These are phyloP conservation scores for Fusarium camptoceras DNA, from an alignment of 2,329 filamentous ascomycete species.

Conservation along the genomic window DNA sequence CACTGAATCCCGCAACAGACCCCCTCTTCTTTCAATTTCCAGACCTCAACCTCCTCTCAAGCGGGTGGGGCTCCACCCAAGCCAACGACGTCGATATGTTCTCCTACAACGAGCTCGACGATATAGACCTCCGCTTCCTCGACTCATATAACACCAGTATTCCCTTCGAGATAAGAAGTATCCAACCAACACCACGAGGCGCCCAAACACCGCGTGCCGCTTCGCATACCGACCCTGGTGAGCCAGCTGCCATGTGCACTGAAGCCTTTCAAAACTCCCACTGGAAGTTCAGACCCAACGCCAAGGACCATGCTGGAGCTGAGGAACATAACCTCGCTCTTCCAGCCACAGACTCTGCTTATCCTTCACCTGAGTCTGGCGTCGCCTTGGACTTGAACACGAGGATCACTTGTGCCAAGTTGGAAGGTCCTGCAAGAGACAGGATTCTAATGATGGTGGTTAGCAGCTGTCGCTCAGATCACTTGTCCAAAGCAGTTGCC, in stretches of 20 bases:
- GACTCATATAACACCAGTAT: slow-evolving; percentile 49
- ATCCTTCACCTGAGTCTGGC: slow-evolving; percentile 43
- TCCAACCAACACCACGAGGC: slow-evolving; percentile 22
- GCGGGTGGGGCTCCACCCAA: slow-evolving; percentile 15
- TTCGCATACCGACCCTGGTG: slow-evolving; percentile 16
- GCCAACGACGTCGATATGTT: slow-evolving; percentile 10
- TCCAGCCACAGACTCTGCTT: slow-evolving; percentile 32
- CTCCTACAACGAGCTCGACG: slow-evolving; percentile 46
- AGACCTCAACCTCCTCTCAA: slow-evolving; percentile 38
- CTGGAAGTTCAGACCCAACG: slow-evolving; percentile 49
- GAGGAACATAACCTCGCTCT: slow-evolving; percentile 51
- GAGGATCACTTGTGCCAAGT: slow-evolving; percentile 35
- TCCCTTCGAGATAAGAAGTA: slow-evolving; percentile 45
- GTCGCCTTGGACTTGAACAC: slow-evolving; percentile 30
- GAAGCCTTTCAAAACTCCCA: slow-evolving; percentile 45
- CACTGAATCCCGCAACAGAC: slow-evolving; percentile 5
- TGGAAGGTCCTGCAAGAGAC: slow-evolving; percentile 43
- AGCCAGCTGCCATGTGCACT: slow-evolving; percentile 35
- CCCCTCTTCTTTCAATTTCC: slow-evolving; percentile 32
- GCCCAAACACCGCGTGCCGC: slow-evolving; percentile 18
- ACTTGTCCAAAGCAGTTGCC: slow-evolving; percentile 46
- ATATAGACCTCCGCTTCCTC: slow-evolving; percentile 50
- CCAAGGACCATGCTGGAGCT: slow-evolving; percentile 47
- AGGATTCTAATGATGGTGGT: slow-evolving; percentile 48
- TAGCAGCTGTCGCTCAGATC: slow-evolving; percentile 44